Evolutionary conservation across 1,284 basidiomycete genomes (phyloP).

Genomic region (Polyporus tsugae): DNA sequence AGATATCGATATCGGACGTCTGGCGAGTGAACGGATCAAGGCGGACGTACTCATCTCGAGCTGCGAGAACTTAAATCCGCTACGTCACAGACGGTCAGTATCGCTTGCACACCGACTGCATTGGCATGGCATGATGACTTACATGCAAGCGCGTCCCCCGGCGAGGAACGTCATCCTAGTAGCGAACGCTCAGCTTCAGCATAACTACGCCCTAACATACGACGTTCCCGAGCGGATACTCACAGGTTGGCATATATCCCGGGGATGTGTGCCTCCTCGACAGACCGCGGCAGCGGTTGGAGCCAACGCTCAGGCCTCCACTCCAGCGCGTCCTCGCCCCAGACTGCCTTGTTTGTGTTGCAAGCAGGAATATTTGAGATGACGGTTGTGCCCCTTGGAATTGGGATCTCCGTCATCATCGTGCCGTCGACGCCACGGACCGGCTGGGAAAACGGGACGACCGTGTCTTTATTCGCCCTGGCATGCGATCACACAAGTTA

Average conservation of each 20-base stretch:
- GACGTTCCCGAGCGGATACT: neutral
- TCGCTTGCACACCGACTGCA: no score
- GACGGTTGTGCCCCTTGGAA: conserved; percentile 55
- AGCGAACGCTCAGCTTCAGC: no score
- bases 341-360: conserved; percentile 55
- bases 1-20: no score
- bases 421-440: conserved; percentile 40
- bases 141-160: no score
- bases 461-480: conserved; percentile 23
- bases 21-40: no score
- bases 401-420: conserved; percentile 46
- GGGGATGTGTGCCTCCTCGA: conserved; percentile 31
- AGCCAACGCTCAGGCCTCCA: conserved; percentile 52
- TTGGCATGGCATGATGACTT: no score
- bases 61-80: no score
- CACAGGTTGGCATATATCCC: conserved; percentile 35
- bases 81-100: no score
- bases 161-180: no score
- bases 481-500: no score
- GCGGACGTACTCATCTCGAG: no score
- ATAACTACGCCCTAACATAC: no score
- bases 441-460: conserved; percentile 37
- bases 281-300: conserved; percentile 27
- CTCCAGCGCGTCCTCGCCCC: conserved; percentile 63
- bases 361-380: conserved; percentile 54